Base-by-base conservation (phyloP, 768 basidiomycete genomes). In the Lentinula sp. region DNA sequence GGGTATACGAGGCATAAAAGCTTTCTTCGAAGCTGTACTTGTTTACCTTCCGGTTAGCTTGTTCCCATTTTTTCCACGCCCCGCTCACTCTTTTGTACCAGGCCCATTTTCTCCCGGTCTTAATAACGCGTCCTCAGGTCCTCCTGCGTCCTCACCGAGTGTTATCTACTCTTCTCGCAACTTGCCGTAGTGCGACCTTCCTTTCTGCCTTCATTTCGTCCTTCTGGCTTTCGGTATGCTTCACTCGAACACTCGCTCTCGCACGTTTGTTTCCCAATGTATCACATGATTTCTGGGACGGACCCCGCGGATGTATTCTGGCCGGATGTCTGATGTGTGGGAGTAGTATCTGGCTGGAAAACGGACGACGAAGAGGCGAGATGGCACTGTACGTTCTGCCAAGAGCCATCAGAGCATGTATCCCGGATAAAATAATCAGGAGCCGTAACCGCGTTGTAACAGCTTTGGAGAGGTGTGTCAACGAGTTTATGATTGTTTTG, bases 361-460 rank as follows among this genome's bases (percentile, higher is more conserved):
- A 86, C 62, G 85, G 85, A 2, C 75, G 77, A 59, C 74, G 91
- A 63, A 75, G 91, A 57, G 88, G 89, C 4, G 91, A 93, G 73
- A 89, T 93, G 75, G 85, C 89, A 0, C 69, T 92, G 35, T 92
- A 92, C 66, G 90, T 91, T 57, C 74, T 92, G 4, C 90, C 91
- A 2, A 77, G 82, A 59, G 90, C 89, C 12, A 63, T 92, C 35
- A 76, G 87, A 48, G 78, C 90, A 0, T 83, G 77, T 57, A 68
- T 92, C n/a, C 81, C 88, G 0, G 73, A 81, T 61, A 67, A 66
- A 4, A 86, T 84, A 81, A 50, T 84, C 23, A 77, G 74, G 61
- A 79, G 76, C 52, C 73, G 79, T 2, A 76, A 74, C 39, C 66
- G 62, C 13, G 72, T 73, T n/a, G 72, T 77, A 7, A 74, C 71